Conservation (phyloP, 768 basidiomycete genomes). For the Baorangia bicolor region DNA sequence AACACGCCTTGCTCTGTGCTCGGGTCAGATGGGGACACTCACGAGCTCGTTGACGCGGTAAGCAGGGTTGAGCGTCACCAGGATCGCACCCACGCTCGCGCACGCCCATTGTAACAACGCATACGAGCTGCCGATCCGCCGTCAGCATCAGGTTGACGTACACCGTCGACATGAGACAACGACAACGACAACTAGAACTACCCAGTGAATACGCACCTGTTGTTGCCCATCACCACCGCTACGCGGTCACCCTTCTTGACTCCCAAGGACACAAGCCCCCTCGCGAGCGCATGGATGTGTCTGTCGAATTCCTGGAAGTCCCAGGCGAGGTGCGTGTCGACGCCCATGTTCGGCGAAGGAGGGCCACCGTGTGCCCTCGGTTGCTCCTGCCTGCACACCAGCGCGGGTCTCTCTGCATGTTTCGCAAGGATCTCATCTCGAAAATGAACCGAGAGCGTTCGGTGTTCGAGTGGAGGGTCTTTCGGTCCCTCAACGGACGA, state of each 20-base stretch:
- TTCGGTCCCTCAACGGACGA: slow-evolving; percentile 59
- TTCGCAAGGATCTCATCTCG: slow-evolving; percentile 49
- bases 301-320: slow-evolving; percentile 67
- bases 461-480: slow-evolving; percentile 51
- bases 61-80: slow-evolving; percentile 83
- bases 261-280: slow-evolving; percentile 68
- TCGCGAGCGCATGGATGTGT: slow-evolving; percentile 64
- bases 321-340: slow-evolving; percentile 63
- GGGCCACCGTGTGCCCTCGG: slow-evolving; percentile 64
- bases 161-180: background rate
- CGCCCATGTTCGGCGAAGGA: slow-evolving; percentile 46
- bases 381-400: slow-evolving; percentile 62
- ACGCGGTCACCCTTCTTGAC: slow-evolving; percentile 76
- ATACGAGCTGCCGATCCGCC: slow-evolving; percentile 53
- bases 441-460: slow-evolving; percentile 66
- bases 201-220: slow-evolving; percentile 49
- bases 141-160: background rate
- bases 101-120: slow-evolving; percentile 85
- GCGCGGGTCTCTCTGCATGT: slow-evolving; percentile 52
- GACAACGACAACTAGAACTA: background rate
- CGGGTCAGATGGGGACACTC: slow-evolving; percentile 18
- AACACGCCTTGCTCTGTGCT: background rate
- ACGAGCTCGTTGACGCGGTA: slow-evolving; percentile 74
- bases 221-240: slow-evolving; percentile 83
- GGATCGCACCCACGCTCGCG: slow-evolving; percentile 78